phyloP scores from a whole-genome alignment of 2,329 filamentous ascomycete species.

The Monilinia polystroma region DNA sequence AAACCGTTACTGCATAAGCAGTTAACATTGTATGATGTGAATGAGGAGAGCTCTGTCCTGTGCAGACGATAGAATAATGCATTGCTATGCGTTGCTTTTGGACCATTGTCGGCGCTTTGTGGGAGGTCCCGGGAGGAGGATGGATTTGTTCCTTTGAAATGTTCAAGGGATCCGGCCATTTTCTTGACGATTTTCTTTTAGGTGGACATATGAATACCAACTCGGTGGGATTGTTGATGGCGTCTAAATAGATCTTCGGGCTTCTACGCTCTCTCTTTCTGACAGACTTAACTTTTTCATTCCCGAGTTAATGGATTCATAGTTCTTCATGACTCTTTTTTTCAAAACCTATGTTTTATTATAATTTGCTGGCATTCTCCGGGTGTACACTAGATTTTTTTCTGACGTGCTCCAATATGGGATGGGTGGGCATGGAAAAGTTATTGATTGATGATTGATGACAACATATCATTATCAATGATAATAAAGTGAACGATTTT shows the following conservation, averaged over 20 bases:
- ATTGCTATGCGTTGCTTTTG: slow-evolving; percentile 37
- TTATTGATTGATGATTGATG: slow-evolving; percentile 35
- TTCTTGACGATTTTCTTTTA: slow-evolving; percentile 41
- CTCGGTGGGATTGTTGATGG: slow-evolving; percentile 33
- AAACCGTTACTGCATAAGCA: slow-evolving; percentile 45
- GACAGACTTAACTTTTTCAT: slow-evolving; percentile 36
- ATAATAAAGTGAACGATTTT: slow-evolving; percentile 26
- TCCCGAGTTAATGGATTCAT: slow-evolving; percentile 32
- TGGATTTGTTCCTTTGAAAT: slow-evolving; percentile 30
- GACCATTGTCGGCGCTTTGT: slow-evolving; percentile 31
- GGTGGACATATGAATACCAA: slow-evolving; percentile 31
- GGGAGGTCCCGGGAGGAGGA: slow-evolving; percentile 29
- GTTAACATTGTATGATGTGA: slow-evolving; percentile 37
- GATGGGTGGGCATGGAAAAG: slow-evolving; percentile 40
- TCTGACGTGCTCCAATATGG: slow-evolving; percentile 38
- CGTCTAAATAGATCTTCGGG: slow-evolving; percentile 32
- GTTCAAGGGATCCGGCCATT: slow-evolving; percentile 29
- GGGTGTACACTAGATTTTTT: slow-evolving; percentile 43
- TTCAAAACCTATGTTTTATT: slow-evolving; percentile 41
- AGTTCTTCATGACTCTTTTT: slow-evolving; percentile 41
- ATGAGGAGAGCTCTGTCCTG: slow-evolving; percentile 33
- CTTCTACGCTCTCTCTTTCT: slow-evolving; percentile 33
- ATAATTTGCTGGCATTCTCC: slow-evolving; percentile 42
- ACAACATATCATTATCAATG: slow-evolving; percentile 29
- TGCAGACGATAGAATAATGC: slow-evolving; percentile 25